Conservation (phyloP, 139 green algal species). For the Limnomonas spitsbergensis region DNA sequence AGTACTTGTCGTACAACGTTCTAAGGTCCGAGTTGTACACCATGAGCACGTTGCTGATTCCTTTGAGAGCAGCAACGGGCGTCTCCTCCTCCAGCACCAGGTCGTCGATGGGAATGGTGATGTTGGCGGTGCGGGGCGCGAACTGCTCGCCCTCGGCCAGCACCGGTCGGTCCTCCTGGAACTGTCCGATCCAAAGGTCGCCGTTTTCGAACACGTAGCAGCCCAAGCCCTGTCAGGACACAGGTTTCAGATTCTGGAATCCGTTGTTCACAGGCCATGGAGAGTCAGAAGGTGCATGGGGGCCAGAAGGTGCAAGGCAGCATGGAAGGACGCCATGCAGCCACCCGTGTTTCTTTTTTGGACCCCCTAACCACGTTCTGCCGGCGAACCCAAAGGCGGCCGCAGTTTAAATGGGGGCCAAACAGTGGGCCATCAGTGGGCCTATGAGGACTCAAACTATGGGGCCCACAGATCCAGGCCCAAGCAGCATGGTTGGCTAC, state of each 20-base stretch:
- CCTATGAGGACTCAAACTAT: no score
- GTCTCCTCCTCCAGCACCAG: conserved; percentile 48
- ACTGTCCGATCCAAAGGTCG: conserved; percentile 45
- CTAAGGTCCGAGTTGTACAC: conserved; percentile 62
- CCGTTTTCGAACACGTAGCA: conserved; percentile 48
- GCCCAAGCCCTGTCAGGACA: conserved; percentile 32
- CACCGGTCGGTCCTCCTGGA: conserved; percentile 51
- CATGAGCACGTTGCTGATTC: conserved; percentile 53
- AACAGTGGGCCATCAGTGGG: no score
- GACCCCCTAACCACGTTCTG: no score
- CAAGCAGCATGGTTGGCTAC: no score
- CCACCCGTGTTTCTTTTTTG: no score
- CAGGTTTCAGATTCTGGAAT: no score
- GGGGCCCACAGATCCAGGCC: no score
- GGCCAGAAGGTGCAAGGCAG: no score
- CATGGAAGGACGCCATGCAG: not conserved
- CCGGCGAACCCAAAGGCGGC: no score
- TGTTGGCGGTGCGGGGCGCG: conserved; percentile 17
- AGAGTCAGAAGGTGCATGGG: no score
- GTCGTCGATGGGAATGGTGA: conserved; percentile 48
- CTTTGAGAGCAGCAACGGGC: conserved; percentile 17
- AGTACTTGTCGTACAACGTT: conserved; percentile 64
- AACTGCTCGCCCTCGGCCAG: conserved; percentile 33
- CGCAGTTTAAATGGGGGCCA: no score
- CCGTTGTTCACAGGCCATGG: no score